Base-by-base conservation (phyloP, 2,329 filamentous ascomycete genomes). In the Coniella vitis region DNA sequence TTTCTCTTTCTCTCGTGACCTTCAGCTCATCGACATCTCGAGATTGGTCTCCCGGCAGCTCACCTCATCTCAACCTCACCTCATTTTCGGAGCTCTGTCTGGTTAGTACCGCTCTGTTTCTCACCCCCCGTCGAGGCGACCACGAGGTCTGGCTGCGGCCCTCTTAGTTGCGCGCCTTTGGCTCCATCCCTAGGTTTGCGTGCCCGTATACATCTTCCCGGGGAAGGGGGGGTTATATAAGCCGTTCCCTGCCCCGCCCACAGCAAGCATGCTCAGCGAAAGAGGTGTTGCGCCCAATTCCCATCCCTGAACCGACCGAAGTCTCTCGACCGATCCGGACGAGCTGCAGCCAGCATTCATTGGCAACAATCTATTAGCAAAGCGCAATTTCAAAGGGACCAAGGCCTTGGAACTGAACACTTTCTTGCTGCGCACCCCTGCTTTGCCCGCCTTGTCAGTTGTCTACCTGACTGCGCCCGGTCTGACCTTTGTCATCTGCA, bases 41-140 rank as follows among this genome's bases (percentile, higher is more conserved):
- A 19, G 22, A 16, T 16, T 21, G 29, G 9, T 14, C 13, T 20
- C 13, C 29, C 25, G 38, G 7, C 9, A 21, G 12, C 41, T 38
- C 44, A 47, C 14, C 44, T 46, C 44, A 39, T 13, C 36, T 38
- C 19, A 45, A 16, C 42, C 39, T 32, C 22, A 41, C 14, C 25
- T 32, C 12, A 8, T 25, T 20, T 14, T 12, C 21, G 32, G 16
- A n/a, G 44, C 35, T 34, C 44, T 38, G 22, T 17, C 44, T 19
- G 44, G 36, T 46, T 16, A 39, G 36, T 39, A 38, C 9, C 31
- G 32, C 29, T 22, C 21, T 17, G 13, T 17, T 5, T n/a, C 21
- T 21, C 34, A 12, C 12, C 29, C 17, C 10, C n/a, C n/a, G n/a
- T n/a, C n/a, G n/a, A 29, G 25, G 25, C 25, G 25, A 5, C 25